Evolutionary conservation across 2,329 filamentous ascomycete genomes (phyloP).

Genomic region (Fusarium sp.): DNA sequence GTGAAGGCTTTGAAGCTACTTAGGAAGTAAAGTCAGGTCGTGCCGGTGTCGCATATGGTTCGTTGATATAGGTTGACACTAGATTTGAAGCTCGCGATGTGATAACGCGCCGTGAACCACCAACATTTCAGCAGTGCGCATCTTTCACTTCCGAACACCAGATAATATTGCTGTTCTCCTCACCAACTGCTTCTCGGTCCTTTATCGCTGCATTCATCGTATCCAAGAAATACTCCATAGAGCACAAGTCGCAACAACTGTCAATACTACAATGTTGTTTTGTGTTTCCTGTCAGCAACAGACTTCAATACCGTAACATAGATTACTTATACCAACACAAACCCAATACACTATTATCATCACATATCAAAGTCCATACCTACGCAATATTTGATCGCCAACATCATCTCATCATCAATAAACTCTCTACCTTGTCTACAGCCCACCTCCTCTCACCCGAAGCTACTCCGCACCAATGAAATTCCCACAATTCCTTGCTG

Average conservation of each 20-base stretch:
- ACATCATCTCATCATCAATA: conserved; percentile 13
- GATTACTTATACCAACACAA: not conserved
- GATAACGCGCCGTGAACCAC: not conserved
- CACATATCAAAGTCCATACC: not conserved
- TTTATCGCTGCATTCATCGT: not conserved
- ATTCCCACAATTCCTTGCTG: conserved; percentile 47
- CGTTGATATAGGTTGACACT: not conserved
- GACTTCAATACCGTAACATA: not conserved
- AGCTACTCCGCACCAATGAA: conserved; percentile 56
- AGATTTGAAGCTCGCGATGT: not conserved
- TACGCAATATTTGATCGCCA: not conserved
- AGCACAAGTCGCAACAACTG: not conserved
- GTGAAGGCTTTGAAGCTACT: no score
- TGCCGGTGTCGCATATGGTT: no score
- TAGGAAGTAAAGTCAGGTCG: no score
- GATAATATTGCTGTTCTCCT: no score
- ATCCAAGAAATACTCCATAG: not conserved
- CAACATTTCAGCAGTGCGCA: no score
- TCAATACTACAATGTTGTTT: not conserved
- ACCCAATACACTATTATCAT: not conserved
- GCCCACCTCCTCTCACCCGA: conserved; percentile 51
- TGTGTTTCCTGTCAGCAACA: not conserved
- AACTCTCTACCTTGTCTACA: not conserved
- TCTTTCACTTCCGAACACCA: no score
- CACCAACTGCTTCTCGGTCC: not conserved